phyloP scores from a whole-genome alignment of 495 filamentous ascomycete species.

The Hypoxylon lenormandii region DNA sequence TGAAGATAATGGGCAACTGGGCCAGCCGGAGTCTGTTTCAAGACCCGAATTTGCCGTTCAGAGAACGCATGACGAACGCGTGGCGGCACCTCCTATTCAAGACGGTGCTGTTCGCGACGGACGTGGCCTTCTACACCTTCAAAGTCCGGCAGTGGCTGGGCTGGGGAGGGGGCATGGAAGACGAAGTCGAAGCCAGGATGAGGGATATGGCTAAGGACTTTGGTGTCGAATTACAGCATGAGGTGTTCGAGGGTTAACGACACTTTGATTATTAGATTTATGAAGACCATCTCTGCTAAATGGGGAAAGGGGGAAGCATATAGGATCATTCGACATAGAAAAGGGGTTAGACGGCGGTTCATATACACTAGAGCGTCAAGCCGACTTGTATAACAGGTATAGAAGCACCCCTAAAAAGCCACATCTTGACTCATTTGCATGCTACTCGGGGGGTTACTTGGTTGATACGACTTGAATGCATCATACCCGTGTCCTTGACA shows the following conservation, averaged over 20 bases:
- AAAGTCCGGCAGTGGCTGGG: conserved; percentile 79
- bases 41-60: conserved; percentile 58
- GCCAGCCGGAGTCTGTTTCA: conserved; percentile 82
- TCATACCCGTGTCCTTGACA: neutral
- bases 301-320: conserved; percentile 11
- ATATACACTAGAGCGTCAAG: conserved; percentile 24
- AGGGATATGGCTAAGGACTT: conserved; percentile 86
- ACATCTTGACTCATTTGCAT: conserved; percentile 1
- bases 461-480: neutral
- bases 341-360: conserved; percentile 27
- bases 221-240: conserved; percentile 88
- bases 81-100: conserved; percentile 82
- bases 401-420: conserved; percentile 22
- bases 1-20: conserved; percentile 95
- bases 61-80: conserved; percentile 64
- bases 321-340: conserved; percentile 32
- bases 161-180: conserved; percentile 87
- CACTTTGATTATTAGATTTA: conserved; percentile 6
- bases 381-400: conserved; percentile 31
- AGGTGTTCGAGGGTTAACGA: conserved; percentile 84
- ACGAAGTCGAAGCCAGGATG: conserved; percentile 89
- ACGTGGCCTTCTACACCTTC: conserved; percentile 84
- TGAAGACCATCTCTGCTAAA: conserved; percentile 12
- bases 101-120: conserved; percentile 78
- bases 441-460: neutral